Evolutionary conservation across 345 rosid genomes (phyloP), one percentile per base, ranked within the genome.

Genomic region (Murraya koenigii): DNA sequence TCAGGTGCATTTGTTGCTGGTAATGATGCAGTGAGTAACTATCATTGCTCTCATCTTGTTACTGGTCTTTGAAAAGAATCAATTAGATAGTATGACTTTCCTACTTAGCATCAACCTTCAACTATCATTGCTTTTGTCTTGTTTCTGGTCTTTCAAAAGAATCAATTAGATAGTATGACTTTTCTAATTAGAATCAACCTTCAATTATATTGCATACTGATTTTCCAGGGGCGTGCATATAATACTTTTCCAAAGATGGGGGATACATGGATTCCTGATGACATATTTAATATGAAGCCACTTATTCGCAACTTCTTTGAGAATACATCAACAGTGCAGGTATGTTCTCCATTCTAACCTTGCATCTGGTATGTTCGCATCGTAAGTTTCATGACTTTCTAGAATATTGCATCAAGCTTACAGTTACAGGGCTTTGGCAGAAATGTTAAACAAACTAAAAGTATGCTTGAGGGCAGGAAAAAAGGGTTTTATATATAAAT

Each of bases 1-100:
- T 94, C 97, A 41, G 99, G 99, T 41, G 99, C 98, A 32, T 92
- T 96, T 75, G 99, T 96, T 38, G 99, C 97, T 38, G 98, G 99
- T 82, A 94, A 96, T 83, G 98, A 96, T 89, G 98, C 97, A 72
- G 99, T 90, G 82, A 63, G 95, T 44, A 67, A 58, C 72, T 49
- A 44, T 33, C 32, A n/a, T 55, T 32, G 30, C 5, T 38, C 14
- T 3, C 20, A 2, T 28, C 0, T 47, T 25, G 68, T 71, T 7
- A 14, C 13, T 67, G 38, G 39, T 35, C 63, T 79, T 74, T 73
- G 38, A 7, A 2, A 56, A 38, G 60, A 8, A 69, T 75, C 55
- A 69, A 22, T 2, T 22, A 44, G 23, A 67, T 55, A 58, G 26
- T 22, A 4, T 56, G 19, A 35, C 33, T 35, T 66, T 75, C 47